Evolutionary conservation across 1,139 yeast genomes (phyloP).

Genomic region (Sugiyamaella japonica): DNA sequence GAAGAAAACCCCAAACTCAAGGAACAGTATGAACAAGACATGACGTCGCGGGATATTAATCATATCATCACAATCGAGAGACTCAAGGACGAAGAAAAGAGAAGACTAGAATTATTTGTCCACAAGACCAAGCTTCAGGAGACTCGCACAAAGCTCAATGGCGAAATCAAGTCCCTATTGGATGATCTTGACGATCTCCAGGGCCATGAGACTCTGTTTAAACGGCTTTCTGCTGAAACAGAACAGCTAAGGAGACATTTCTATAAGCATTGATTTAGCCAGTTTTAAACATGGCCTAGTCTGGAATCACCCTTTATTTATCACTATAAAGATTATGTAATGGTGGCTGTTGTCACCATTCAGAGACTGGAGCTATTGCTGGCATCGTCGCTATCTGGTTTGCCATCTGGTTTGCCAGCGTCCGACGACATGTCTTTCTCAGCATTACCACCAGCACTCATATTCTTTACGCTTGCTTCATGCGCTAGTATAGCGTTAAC

Average conservation of each 20-base stretch:
- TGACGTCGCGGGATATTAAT: slow-evolving; percentile 12
- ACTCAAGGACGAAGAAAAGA: slow-evolving; percentile 37
- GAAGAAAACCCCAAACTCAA: slow-evolving; percentile 30
- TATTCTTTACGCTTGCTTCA: too few relatives aligned
- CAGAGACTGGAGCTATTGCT: too few relatives aligned
- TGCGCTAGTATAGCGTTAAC: too few relatives aligned
- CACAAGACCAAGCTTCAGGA: slow-evolving; percentile 31
- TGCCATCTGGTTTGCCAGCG: too few relatives aligned
- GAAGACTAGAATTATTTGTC: slow-evolving; percentile 34
- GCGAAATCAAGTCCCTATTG: slow-evolving; percentile 32
- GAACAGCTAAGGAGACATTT: slow-evolving; percentile 31
- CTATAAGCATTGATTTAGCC: slow-evolving; percentile 26
- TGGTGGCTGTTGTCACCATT: too few relatives aligned
- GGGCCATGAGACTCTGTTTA: slow-evolving; percentile 26
- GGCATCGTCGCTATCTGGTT: too few relatives aligned
- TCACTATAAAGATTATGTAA: too few relatives aligned
- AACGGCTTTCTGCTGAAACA: slow-evolving; percentile 31
- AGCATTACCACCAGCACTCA: too few relatives aligned
- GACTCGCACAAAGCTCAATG: slow-evolving; percentile 28
- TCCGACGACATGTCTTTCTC: too few relatives aligned
- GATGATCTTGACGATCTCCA: slow-evolving; percentile 34
- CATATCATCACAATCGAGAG: slow-evolving; percentile 38
- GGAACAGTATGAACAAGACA: not conserved
- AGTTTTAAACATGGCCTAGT: not conserved
- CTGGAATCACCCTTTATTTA: not conserved